Evolutionary conservation across 2,329 filamentous ascomycete genomes (phyloP).

Genomic region (Ophiostoma sp.): DNA sequence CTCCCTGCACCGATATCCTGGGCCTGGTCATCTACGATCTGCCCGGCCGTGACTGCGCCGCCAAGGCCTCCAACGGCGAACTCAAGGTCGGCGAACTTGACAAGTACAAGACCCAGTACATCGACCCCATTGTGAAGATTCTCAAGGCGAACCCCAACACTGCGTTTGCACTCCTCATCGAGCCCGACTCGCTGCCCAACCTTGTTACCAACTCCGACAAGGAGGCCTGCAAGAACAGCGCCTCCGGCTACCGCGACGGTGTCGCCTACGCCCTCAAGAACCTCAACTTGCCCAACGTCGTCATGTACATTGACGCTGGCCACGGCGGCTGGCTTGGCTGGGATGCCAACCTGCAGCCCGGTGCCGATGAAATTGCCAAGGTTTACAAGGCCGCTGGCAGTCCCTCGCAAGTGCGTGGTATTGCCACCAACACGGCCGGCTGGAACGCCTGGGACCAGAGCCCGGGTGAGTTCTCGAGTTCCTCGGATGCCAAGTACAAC

Average conservation of each 20-base stretch:
- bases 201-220: constrained; percentile 55
- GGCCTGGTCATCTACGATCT: constrained; percentile 57
- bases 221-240: constrained; percentile 48
- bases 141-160: constrained; percentile 52
- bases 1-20: constrained; percentile 37
- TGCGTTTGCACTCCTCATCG: constrained; percentile 41
- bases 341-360: constrained; percentile 48
- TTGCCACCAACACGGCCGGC: constrained; percentile 39
- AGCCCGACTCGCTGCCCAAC: constrained; percentile 59
- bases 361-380: constrained; percentile 38
- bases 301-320: constrained; percentile 59
- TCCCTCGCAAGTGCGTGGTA: constrained; percentile 37
- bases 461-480: constrained; percentile 39
- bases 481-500: constrained; percentile 40
- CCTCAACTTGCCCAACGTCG: constrained; percentile 56
- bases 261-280: constrained; percentile 51
- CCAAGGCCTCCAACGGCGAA: constrained; percentile 59
- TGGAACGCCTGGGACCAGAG: constrained; percentile 38
- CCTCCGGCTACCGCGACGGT: constrained; percentile 49
- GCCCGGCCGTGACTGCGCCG: constrained; percentile 59
- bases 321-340: constrained; percentile 62
- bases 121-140: constrained; percentile 45
- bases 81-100: constrained; percentile 48
- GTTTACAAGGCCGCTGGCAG: constrained; percentile 37
- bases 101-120: constrained; percentile 40